A percentile compares a stretch with the other conserved stretches of the same genome.
Evolutionary conservation across 305 asterid species (phyloP).

Genomic region (Plantago coronopus): DNA sequence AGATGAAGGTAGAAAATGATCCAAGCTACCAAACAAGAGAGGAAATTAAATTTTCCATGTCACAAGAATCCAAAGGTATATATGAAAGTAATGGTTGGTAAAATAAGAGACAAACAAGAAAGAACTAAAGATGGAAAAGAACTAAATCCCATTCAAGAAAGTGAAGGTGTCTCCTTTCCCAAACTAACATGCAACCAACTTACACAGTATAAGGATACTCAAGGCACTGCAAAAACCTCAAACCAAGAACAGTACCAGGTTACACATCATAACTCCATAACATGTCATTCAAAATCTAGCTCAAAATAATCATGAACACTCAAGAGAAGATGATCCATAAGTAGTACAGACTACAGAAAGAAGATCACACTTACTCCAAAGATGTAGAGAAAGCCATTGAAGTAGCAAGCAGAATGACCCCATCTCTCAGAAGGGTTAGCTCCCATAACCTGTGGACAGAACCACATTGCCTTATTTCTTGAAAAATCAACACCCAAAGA

Average conservation of each 20-base stretch:
- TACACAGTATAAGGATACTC: too few species aligned
- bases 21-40: constrained; percentile 8
- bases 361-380: constrained; percentile 55
- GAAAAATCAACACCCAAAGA: constrained; percentile 52
- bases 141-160: constrained; percentile 38
- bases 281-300: constrained; percentile 21
- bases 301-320: background rate
- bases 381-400: constrained; percentile 65
- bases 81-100: too few species aligned
- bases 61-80: background rate
- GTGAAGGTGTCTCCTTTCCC: constrained; percentile 46
- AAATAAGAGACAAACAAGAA: background rate
- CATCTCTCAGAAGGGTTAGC: constrained; percentile 86
- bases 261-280: background rate
- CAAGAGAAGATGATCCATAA: background rate
- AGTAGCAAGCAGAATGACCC: constrained; percentile 94
- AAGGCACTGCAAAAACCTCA: too few species aligned
- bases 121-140: constrained; percentile 30
- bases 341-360: background rate
- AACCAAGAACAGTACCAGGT: too few species aligned
- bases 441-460: constrained; percentile 66
- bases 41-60: background rate
- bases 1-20: background rate
- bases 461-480: constrained; percentile 68
- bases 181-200: constrained; percentile 25